Conservation (phyloP, 495 filamentous ascomycete genomes). For the Xeromyces bisporus region DNA sequence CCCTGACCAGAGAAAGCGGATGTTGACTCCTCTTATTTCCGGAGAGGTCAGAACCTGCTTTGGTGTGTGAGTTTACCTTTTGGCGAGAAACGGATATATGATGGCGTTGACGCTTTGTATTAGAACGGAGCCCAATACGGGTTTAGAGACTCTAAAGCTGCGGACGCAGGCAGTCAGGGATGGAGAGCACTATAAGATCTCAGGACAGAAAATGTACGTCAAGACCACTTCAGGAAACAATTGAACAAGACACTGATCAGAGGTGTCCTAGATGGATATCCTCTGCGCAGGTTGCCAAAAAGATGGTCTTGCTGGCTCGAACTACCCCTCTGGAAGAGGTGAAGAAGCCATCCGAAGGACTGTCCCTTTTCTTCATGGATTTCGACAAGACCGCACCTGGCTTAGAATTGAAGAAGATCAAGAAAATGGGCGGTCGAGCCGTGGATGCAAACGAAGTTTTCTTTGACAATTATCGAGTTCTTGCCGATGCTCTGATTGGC, state of each 20-base stretch:
- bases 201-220: not conserved
- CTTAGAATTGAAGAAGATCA: conserved; percentile 50
- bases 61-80: conserved; percentile 29
- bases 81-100: too few relatives aligned
- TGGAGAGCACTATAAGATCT: not conserved
- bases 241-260: conserved; percentile 8
- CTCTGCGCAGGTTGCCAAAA: conserved; percentile 56
- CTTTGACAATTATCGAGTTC: conserved; percentile 55
- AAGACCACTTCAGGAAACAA: not conserved
- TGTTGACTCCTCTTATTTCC: conserved; percentile 22
- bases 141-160: conserved; percentile 55
- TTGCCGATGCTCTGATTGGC: conserved; percentile 44
- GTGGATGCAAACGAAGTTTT: conserved; percentile 77
- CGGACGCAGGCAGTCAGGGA: conserved; percentile 34
- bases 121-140: conserved; percentile 42
- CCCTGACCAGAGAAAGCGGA: not conserved
- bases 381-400: conserved; percentile 38
- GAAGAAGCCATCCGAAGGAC: conserved; percentile 46
- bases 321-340: conserved; percentile 52
- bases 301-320: conserved; percentile 64
- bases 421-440: conserved; percentile 66
- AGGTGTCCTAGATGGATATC: conserved; percentile 57
- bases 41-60: conserved; percentile 57
- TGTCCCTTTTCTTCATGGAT: conserved; percentile 64
- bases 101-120: too few relatives aligned